These are phyloP conservation scores for Russula earlei DNA, from an alignment of 768 basidiomycete genomes.

Conservation along the genomic window DNA sequence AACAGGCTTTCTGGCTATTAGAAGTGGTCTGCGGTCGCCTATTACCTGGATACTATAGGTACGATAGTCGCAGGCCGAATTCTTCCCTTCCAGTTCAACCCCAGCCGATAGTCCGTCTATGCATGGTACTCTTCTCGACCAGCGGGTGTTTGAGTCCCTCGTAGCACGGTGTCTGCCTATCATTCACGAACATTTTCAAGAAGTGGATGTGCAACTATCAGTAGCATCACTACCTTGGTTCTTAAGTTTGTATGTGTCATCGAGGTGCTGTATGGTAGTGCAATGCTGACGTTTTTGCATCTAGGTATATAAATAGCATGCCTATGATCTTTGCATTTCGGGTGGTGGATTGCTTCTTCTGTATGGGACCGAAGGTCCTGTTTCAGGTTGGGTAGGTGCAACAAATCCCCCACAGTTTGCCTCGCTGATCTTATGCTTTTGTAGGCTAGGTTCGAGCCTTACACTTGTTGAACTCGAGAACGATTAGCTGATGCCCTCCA, in stretches of 20 bases:
- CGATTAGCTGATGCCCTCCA: conserved; percentile 22
- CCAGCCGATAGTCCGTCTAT: conserved; percentile 68
- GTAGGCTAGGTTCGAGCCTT: conserved; percentile 46
- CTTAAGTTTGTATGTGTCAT: conserved; percentile 72
- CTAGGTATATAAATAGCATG: conserved; percentile 88
- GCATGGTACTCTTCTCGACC: conserved; percentile 98
- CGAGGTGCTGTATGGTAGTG: conserved; percentile 16
- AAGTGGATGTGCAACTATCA: conserved; percentile 90
- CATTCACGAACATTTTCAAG: conserved; percentile 86
- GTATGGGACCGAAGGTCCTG: conserved; percentile 97
- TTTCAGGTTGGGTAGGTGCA: conserved; percentile 90
- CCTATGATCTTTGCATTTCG: conserved; percentile 97
- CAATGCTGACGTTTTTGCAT: neutral
- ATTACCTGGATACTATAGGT: conserved; percentile 97
- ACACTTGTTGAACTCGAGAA: neutral
- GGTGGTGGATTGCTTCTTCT: conserved; percentile 95
- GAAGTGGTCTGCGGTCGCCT: conserved; percentile 92
- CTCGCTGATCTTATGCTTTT: conserved; percentile 7
- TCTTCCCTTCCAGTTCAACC: conserved; percentile 6
- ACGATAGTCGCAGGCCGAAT: conserved; percentile 22
- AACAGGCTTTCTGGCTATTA: conserved; percentile 95
- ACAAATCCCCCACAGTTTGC: neutral
- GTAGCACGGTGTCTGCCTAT: conserved; percentile 85
- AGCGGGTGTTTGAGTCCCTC: conserved; percentile 92
- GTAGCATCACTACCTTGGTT: conserved; percentile 99